phyloP scores from a whole-genome alignment of 2,329 filamentous ascomycete species.

The Cryphonectria nitschkei region DNA sequence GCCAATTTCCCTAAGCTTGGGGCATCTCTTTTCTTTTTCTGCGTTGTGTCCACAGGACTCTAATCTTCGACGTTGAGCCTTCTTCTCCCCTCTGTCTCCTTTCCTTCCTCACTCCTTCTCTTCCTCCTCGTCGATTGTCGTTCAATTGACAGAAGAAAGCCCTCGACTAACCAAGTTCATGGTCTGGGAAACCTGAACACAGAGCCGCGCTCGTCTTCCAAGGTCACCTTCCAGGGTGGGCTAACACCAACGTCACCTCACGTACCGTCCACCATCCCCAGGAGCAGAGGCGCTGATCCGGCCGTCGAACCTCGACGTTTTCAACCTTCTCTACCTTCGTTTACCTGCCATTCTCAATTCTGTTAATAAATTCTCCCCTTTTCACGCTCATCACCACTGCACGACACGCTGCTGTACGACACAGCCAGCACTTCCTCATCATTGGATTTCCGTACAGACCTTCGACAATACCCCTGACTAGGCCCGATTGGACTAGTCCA shows the following conservation, averaged over 20 bases:
- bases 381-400: background rate
- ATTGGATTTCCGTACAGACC: background rate
- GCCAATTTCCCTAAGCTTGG: slow-evolving; percentile 5
- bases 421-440: background rate
- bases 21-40: background rate
- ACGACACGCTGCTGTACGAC: background rate
- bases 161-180: background rate
- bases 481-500: slow-evolving; percentile 22
- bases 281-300: background rate
- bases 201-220: slow-evolving; percentile 18
- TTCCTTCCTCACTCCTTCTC: background rate
- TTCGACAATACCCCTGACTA: slow-evolving; percentile 26
- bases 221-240: slow-evolving; percentile 1
- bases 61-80: background rate
- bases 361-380: background rate
- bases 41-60: background rate
- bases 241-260: slow-evolving; percentile 3
- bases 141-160: background rate
- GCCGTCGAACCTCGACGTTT: background rate
- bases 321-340: background rate
- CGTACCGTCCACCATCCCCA: background rate
- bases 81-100: background rate
- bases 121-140: background rate
- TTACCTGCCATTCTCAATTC: background rate
- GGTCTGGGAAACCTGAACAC: slow-evolving; percentile 26